phyloP scores from a whole-genome alignment of 768 basidiomycete genomes.

The Lepiota venenata region DNA sequence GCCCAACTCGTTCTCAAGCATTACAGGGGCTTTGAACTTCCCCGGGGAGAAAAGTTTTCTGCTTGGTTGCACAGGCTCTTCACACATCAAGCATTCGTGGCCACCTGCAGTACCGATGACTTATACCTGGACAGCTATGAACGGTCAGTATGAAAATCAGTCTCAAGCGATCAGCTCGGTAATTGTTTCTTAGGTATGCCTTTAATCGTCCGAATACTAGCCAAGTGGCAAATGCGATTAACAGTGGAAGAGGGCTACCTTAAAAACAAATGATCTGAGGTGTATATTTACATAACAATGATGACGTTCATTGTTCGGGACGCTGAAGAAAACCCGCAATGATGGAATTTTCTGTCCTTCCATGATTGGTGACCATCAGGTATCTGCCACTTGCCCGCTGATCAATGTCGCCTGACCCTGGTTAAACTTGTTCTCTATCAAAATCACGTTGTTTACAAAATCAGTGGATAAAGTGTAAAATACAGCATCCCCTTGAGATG shows the following conservation, averaged over 20 bases:
- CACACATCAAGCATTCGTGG: slow-evolving; percentile 58
- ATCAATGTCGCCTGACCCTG: background rate
- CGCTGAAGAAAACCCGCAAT: background rate
- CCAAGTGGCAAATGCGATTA: slow-evolving; percentile 74
- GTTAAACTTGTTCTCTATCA: background rate
- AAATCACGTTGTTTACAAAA: background rate
- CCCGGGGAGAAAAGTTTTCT: slow-evolving; percentile 42
- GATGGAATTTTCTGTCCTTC: too few species aligned
- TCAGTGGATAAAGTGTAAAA: background rate
- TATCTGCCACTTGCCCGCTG: background rate
- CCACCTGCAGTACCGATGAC: slow-evolving; percentile 65
- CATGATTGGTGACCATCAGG: background rate
- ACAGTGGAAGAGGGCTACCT: slow-evolving; percentile 59
- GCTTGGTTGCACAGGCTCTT: slow-evolving; percentile 54
- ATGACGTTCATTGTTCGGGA: too few species aligned
- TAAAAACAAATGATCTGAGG: slow-evolving; percentile 33
- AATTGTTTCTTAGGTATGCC: slow-evolving; percentile 50
- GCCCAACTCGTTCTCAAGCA: slow-evolving; percentile 59
- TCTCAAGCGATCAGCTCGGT: background rate
- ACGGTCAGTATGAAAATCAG: slow-evolving; percentile 33
- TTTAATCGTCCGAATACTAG: slow-evolving; percentile 77
- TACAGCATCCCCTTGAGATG: slow-evolving; percentile 4
- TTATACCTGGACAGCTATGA: slow-evolving; percentile 74
- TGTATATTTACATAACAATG: too few species aligned
- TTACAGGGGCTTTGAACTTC: slow-evolving; percentile 65